Evolutionary conservation across 129 eudicot genomes (phyloP).

Genomic region (Tagetes erecta): DNA sequence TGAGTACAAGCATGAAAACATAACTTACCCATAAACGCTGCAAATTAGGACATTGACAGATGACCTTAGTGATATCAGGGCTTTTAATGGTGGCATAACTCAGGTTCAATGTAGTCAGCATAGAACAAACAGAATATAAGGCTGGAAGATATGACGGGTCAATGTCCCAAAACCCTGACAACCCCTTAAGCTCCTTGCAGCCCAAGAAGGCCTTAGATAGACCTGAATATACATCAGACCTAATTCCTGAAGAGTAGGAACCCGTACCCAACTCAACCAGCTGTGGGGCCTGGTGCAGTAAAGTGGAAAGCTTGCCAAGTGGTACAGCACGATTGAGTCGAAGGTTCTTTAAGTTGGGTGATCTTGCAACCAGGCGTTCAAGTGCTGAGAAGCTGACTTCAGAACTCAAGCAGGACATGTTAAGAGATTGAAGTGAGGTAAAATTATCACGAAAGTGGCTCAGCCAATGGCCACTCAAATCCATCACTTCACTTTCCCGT

Average conservation of each 20-base stretch:
- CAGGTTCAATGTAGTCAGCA: conserved; percentile 73
- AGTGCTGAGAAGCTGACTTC: conserved; percentile 79
- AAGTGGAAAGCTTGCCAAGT: conserved; percentile 61
- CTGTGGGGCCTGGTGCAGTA: conserved; percentile 71
- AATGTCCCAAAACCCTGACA: conserved; percentile 93
- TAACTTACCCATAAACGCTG: conserved; percentile 90
- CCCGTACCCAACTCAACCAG: conserved; percentile 81
- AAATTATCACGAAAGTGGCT: conserved; percentile 80
- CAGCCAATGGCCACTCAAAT: conserved; percentile 85
- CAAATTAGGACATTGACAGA: conserved; percentile 69
- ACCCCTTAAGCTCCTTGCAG: conserved; percentile 68
- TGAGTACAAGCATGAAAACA: conserved; percentile 1
- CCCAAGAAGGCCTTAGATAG: conserved; percentile 57
- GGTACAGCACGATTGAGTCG: conserved; percentile 77
- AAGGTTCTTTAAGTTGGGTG: conserved; percentile 72
- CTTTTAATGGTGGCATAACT: conserved; percentile 67
- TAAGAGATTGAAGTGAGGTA: conserved; percentile 69
- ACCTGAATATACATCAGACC: conserved; percentile 54
- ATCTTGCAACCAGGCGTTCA: conserved; percentile 74
- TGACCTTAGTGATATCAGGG: conserved; percentile 68
- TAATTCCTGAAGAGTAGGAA: conserved; percentile 59
- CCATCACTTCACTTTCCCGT: conserved; percentile 88
- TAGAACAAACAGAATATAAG: conserved; percentile 63
- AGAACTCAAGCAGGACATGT: conserved; percentile 63
- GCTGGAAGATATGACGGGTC: conserved; percentile 84